Percentiles rank a stretch among this genome's conserved stretches.
These are phyloP conservation scores for Phytophthora aleatoria DNA, from an alignment of 352 stramenopile species.

Conservation along the genomic window DNA sequence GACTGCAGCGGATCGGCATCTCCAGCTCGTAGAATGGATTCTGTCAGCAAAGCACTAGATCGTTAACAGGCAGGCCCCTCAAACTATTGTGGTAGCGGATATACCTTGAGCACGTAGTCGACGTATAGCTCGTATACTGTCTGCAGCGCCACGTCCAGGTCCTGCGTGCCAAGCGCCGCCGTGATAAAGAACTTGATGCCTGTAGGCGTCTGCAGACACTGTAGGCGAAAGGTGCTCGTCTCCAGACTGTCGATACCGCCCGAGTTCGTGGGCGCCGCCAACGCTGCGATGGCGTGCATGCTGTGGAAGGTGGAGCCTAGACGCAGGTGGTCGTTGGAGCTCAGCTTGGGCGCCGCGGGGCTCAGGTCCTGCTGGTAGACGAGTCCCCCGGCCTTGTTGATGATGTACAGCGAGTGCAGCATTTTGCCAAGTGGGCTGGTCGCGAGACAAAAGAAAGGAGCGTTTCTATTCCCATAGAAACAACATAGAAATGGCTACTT, in stretches of 20 bases:
- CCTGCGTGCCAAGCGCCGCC: conserved; percentile 80
- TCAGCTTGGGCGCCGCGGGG: conserved; percentile 80
- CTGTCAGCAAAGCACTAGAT: conserved; percentile 28
- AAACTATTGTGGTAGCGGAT: neutral
- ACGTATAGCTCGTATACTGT: conserved; percentile 95
- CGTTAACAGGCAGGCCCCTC: neutral
- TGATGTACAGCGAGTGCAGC: conserved; percentile 94
- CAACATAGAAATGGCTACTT: conserved; percentile 5
- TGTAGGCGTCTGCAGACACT: conserved; percentile 93
- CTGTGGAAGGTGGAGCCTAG: conserved; percentile 95
- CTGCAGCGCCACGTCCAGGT: conserved; percentile 85
- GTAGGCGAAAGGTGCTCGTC: conserved; percentile 91
- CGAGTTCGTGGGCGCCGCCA: conserved; percentile 82
- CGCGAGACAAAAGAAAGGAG: neutral
- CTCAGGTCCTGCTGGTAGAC: conserved; percentile 94
- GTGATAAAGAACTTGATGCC: conserved; percentile 95
- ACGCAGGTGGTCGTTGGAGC: conserved; percentile 92
- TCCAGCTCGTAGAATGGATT: conserved; percentile 96
- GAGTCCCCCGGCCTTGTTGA: conserved; percentile 93
- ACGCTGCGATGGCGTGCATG: conserved; percentile 92
- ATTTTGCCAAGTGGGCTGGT: conserved; percentile 39
- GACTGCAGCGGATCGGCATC: conserved; percentile 94
- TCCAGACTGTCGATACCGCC: conserved; percentile 92
- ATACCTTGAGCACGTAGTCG: conserved; percentile 95
- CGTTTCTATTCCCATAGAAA: neutral